Evolutionary conservation across 768 basidiomycete genomes (phyloP), one percentile per base, ranked within the genome.

Genomic region (Cubamyces sp.): DNA sequence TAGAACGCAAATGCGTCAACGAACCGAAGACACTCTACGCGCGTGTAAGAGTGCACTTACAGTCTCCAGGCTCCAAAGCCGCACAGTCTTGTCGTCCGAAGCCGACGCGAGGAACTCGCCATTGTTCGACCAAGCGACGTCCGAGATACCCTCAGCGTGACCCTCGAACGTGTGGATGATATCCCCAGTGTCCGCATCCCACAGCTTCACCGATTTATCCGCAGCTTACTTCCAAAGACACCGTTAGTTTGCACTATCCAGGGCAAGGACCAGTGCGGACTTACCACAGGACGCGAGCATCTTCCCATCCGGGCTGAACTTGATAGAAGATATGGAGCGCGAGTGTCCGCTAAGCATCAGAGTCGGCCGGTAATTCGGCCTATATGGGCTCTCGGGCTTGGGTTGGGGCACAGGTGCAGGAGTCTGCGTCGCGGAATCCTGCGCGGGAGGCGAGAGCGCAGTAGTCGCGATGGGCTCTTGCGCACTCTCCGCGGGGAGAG

Each of bases 51-150:
- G 64, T 68, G 42, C 64, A 64, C 69, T 46, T 63, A 90, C 91
- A 56, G 80, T 73, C 67, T 91, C 87, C 69, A 91, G 75, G 70
- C 85, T 85, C 95, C 95, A 96, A 61, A 97, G 84, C 30, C 88
- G 82, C 59, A 96, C 85, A 0, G 91, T 90, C 67, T 91, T 90
- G 75, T 98, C 96, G 73, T 99, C 96, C 4, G 94, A 96, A 0
- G 93, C 95, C 42, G 93, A 93, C 0, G 96, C 95, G 39, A 98
- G 74, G 70, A 87, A 90, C 57, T 88, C 83, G 23, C 87, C 87
- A 71, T 96, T 91, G 57, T 77, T 77, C 0, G 94, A 92, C 91
- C 95, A 96, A 18, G 93, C 90, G 62, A 98, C 76, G 70, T 96
- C 93, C 49, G 93, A 95, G 63, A 98, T 86, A 1, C 96, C 96